Evolutionary conservation across 192 early-diverging fungal species (phyloP).

Genomic region (Entomortierella lignicola): DNA sequence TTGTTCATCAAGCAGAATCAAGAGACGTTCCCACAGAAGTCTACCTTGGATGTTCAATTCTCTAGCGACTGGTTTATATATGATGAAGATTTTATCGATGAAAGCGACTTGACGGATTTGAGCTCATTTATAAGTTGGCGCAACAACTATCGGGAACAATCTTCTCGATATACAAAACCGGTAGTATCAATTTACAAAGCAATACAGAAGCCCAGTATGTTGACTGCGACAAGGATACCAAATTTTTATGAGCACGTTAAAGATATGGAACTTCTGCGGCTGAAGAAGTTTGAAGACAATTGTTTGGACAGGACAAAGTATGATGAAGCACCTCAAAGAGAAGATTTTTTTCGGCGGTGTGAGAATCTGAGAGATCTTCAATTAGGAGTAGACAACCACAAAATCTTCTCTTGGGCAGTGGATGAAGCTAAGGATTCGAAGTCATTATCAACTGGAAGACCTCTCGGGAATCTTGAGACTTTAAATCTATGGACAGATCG

Average conservation of each 20-base stretch:
- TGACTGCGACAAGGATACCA: not conserved
- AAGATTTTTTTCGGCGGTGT: slow-evolving; percentile 15
- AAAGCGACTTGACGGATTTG: not conserved
- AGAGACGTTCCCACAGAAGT: not conserved
- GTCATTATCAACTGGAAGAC: not conserved
- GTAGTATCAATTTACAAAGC: too few relatives aligned
- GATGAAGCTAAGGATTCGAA: not conserved
- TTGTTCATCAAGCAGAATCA: not conserved
- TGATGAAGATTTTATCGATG: not conserved
- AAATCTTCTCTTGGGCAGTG: slow-evolving; percentile 12
- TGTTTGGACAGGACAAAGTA: not conserved
- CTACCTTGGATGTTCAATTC: not conserved
- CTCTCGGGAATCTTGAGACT: not conserved
- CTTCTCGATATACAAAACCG: too few relatives aligned
- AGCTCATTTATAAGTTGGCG: too few relatives aligned
- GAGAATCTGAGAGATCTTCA: not conserved
- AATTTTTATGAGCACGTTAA: not conserved
- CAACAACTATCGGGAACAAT: too few relatives aligned
- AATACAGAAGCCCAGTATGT: not conserved
- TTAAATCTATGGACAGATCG: not conserved
- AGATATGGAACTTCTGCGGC: not conserved
- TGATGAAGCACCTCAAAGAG: not conserved
- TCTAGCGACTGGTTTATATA: not conserved
- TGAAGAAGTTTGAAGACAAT: not conserved
- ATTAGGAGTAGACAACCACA: not conserved